A percentile compares a stretch with the other conserved stretches of the same genome.
These are phyloP conservation scores for Onygenales sp. DNA, from an alignment of 2,329 filamentous ascomycete species.

Conservation along the genomic window DNA sequence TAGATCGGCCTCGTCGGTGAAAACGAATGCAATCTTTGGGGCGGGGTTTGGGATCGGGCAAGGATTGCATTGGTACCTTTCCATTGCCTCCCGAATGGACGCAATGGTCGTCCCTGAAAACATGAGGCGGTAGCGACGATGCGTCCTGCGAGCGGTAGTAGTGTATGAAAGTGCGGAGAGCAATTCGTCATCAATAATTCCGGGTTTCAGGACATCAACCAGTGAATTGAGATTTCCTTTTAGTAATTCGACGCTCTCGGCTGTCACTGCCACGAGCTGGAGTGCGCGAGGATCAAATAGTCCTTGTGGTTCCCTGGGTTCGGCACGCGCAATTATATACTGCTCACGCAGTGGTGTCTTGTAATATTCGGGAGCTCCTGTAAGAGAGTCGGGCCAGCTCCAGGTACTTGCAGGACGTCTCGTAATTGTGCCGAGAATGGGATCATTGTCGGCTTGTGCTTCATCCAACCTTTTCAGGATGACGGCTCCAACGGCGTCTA, in stretches of 20 bases:
- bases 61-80: neutral
- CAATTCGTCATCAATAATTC: conserved; percentile 37
- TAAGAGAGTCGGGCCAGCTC: conserved; percentile 71
- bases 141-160: conserved; percentile 53
- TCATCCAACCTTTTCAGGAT: conserved; percentile 73
- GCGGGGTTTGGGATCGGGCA: conserved; percentile 9
- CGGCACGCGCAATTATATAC: neutral
- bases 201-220: conserved; percentile 37
- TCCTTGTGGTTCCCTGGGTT: conserved; percentile 11
- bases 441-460: conserved; percentile 64
- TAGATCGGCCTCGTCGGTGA: conserved; percentile 27
- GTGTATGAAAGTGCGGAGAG: conserved; percentile 52
- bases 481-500: conserved; percentile 64
- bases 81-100: conserved; percentile 9
- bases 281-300: conserved; percentile 32
- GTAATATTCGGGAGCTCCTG: conserved; percentile 48
- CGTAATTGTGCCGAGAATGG: conserved; percentile 60
- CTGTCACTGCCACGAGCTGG: conserved; percentile 47
- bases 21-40: conserved; percentile 27
- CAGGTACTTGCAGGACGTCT: conserved; percentile 74
- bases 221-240: conserved; percentile 45
- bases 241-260: conserved; percentile 40
- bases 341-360: neutral
- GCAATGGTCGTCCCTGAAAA: conserved; percentile 17
- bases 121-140: conserved; percentile 34